A percentile compares a stretch with the other conserved stretches of the same genome.
These are phyloP conservation scores for Cryptococcus sp. DNA, from an alignment of 1,284 basidiomycete species.

Conservation along the genomic window DNA sequence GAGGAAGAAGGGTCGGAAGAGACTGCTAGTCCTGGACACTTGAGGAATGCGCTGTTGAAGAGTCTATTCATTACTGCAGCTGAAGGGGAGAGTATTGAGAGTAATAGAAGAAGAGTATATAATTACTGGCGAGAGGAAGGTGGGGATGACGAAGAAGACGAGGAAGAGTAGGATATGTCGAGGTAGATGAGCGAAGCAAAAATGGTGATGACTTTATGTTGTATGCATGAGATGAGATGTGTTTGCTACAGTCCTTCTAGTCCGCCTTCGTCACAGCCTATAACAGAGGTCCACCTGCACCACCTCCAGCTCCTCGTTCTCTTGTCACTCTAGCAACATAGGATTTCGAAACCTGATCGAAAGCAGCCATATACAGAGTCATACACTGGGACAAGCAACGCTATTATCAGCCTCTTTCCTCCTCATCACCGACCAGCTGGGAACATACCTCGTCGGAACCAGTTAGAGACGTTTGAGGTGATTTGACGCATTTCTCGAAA, in stretches of 20 bases:
- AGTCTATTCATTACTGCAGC: slow-evolving; percentile 70
- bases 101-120: slow-evolving; percentile 78
- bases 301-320: slow-evolving; percentile 25
- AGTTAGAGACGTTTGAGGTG: slow-evolving; percentile 36
- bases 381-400: slow-evolving; percentile 46
- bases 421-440: not conserved
- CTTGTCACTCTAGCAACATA: slow-evolving; percentile 44
- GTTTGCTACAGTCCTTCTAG: not conserved
- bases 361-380: slow-evolving; percentile 47
- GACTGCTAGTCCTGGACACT: slow-evolving; percentile 17
- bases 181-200: slow-evolving; percentile 3
- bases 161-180: slow-evolving; percentile 11
- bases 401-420: not conserved
- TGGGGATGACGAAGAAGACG: slow-evolving; percentile 44
- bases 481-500: slow-evolving; percentile 46
- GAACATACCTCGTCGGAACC: slow-evolving; percentile 42
- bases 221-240: slow-evolving; percentile 6
- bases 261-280: not conserved
- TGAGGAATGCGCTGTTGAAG: slow-evolving; percentile 61
- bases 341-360: slow-evolving; percentile 46
- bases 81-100: slow-evolving; percentile 57
- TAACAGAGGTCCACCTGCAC: slow-evolving; percentile 4
- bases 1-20: slow-evolving; percentile 18
- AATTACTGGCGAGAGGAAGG: slow-evolving; percentile 62
- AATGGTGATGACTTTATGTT: not conserved